phyloP scores from a whole-genome alignment of 768 basidiomycete genomes.

The Tulasnella sp. region DNA sequence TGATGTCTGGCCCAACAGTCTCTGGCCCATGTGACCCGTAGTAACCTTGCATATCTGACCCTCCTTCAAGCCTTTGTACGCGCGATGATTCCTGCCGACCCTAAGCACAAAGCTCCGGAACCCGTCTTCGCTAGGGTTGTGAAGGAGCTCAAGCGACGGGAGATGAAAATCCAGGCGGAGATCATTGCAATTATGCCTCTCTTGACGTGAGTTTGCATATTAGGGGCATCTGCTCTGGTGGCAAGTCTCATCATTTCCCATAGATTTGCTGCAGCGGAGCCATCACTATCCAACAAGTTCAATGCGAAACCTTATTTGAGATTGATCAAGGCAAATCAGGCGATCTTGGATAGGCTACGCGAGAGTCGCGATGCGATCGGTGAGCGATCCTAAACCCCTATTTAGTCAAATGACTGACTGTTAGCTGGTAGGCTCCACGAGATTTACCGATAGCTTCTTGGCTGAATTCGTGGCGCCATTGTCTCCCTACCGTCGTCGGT shows the following conservation, averaged over 20 bases:
- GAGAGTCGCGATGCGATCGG: constrained; percentile 8
- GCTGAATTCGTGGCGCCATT: constrained; percentile 20
- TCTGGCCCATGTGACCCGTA: constrained; percentile 17
- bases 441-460: constrained; percentile 19
- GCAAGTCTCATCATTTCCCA: not conserved
- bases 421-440: constrained; percentile 17
- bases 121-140: constrained; percentile 18
- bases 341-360: constrained; percentile 20
- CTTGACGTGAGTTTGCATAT: constrained; percentile 16
- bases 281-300: constrained; percentile 20
- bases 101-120: constrained; percentile 16
- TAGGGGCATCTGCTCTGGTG: not conserved
- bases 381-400: not conserved
- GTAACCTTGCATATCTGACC: constrained; percentile 19
- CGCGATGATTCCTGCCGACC: constrained; percentile 18
- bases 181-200: constrained; percentile 22
- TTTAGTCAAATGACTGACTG: not conserved
- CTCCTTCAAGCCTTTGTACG: constrained; percentile 21
- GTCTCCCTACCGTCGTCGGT: constrained; percentile 21
- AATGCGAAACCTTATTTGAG: constrained; percentile 13
- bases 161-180: constrained; percentile 22
- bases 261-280: constrained; percentile 24
- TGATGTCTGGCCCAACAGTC: not conserved
- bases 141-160: constrained; percentile 22
- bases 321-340: constrained; percentile 22